Evolutionary conservation across 2,329 filamentous ascomycete species (phyloP).

Genomic region (Ophiocordyceps unilateralis): DNA sequence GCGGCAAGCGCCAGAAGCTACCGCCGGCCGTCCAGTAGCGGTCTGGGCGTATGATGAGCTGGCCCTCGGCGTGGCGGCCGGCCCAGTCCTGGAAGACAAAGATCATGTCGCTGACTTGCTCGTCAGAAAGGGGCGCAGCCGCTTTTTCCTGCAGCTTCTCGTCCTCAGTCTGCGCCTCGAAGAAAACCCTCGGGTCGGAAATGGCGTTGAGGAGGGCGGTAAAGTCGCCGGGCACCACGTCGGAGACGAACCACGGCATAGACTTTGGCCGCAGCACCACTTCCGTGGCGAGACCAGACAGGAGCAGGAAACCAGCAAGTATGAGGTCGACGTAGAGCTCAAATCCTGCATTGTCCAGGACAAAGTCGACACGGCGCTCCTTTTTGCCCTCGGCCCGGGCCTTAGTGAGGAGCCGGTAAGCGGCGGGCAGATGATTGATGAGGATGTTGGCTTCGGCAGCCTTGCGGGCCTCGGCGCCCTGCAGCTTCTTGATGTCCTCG

Average conservation of each 20-base stretch:
- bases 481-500: constrained; percentile 92
- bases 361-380: constrained; percentile 74
- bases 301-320: constrained; percentile 75
- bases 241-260: constrained; percentile 96
- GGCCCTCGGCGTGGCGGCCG: constrained; percentile 62
- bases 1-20: constrained; percentile 76
- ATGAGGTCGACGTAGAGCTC: constrained; percentile 93
- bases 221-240: constrained; percentile 80
- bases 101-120: constrained; percentile 47
- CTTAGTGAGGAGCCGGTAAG: constrained; percentile 51
- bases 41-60: constrained; percentile 69
- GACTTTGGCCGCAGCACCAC: constrained; percentile 85
- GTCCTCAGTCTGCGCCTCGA: constrained; percentile 56
- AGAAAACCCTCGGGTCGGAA: constrained; percentile 62
- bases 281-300: constrained; percentile 67
- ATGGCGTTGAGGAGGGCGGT: constrained; percentile 64
- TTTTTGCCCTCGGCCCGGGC: constrained; percentile 45
- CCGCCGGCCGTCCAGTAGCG: constrained; percentile 80
- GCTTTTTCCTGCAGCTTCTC: constrained; percentile 37
- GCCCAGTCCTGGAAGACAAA: constrained; percentile 78
- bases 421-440: constrained; percentile 62
- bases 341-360: constrained; percentile 94
- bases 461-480: constrained; percentile 76
- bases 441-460: constrained; percentile 82
- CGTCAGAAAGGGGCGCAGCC: constrained; percentile 44